Percentiles rank a stretch among this genome's conserved stretches.
Conservation (phyloP, 306 rosid genomes). For the Vigna hirtella region DNA sequence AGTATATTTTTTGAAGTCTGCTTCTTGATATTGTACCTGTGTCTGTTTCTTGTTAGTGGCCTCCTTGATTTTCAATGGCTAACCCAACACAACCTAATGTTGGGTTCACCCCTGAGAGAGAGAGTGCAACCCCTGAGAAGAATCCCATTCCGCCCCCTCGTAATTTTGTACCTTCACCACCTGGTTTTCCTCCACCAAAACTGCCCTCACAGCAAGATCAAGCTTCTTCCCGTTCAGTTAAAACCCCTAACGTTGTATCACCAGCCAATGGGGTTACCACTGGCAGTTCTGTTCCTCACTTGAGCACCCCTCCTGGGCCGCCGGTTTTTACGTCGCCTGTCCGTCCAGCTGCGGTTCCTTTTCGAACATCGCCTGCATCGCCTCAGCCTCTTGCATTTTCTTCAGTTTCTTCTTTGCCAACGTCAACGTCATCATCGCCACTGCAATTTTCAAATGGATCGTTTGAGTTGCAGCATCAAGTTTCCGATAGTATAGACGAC, state of each 20-base stretch:
- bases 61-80: conserved; percentile 61
- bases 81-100: conserved; percentile 70
- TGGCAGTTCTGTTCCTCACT: conserved; percentile 75
- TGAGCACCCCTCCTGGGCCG: conserved; percentile 99
- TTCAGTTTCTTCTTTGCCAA: conserved; percentile 65
- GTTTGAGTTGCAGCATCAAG: conserved; percentile 61
- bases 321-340: conserved; percentile 94
- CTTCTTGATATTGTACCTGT: conserved; percentile 50
- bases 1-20: conserved; percentile 47
- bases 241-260: conserved; percentile 55
- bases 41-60: conserved; percentile 24
- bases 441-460: conserved; percentile 67
- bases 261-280: conserved; percentile 72
- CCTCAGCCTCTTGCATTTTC: conserved; percentile 95
- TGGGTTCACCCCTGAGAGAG: conserved; percentile 64
- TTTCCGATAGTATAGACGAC: conserved; percentile 61
- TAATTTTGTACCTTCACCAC: conserved; percentile 48
- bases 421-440: conserved; percentile 69
- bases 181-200: conserved; percentile 67
- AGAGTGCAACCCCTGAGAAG: conserved; percentile 55
- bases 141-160: conserved; percentile 58
- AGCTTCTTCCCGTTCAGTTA: conserved; percentile 57
- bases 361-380: conserved; percentile 87
- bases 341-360: conserved; percentile 94
- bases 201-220: conserved; percentile 79